Conservation (phyloP, 2,329 filamentous ascomycete species). For the Aspergillus ochraceus region DNA sequence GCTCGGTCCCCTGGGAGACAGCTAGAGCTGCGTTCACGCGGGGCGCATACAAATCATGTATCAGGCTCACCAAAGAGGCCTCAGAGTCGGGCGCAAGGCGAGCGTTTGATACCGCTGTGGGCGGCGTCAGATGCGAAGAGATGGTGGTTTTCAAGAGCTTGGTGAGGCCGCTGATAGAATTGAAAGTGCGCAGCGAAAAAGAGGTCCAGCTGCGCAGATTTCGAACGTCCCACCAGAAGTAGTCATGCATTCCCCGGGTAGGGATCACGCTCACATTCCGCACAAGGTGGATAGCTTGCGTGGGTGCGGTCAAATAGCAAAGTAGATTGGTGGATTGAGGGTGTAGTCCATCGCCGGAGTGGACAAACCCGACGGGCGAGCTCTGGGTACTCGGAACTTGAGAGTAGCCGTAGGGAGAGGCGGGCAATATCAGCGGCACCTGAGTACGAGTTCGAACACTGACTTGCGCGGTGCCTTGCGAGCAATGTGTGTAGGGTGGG, state of each 20-base stretch:
- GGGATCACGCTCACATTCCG: conserved; percentile 70
- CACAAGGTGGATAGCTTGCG: conserved; percentile 79
- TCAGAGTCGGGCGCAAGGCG: conserved; percentile 77
- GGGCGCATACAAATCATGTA: conserved; percentile 75
- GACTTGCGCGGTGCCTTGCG: conserved; percentile 40
- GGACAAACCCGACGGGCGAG: conserved; percentile 25
- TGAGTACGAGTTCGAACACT: conserved; percentile 40
- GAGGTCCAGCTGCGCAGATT: conserved; percentile 80
- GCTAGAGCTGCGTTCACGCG: conserved; percentile 84
- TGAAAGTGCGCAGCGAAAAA: conserved; percentile 73
- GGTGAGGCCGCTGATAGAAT: conserved; percentile 70
- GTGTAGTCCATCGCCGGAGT: conserved; percentile 28
- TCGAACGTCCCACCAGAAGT: conserved; percentile 96
- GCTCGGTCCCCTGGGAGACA: conserved; percentile 69
- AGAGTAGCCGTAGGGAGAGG: conserved; percentile 28
- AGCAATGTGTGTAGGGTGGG: conserved; percentile 26
- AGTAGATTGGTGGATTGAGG: conserved; percentile 65
- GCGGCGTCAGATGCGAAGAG: conserved; percentile 40
- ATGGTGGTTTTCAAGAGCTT: conserved; percentile 71
- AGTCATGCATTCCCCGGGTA: conserved; percentile 67
- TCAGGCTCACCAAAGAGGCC: conserved; percentile 70
- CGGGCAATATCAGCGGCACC: conserved; percentile 30
- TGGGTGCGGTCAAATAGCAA: conserved; percentile 74
- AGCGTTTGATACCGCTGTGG: conserved; percentile 36
- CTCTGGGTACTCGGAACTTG: conserved; percentile 25